phyloP scores from a whole-genome alignment of 2,329 filamentous ascomycete genomes.

The Ceratocystis destructans region DNA sequence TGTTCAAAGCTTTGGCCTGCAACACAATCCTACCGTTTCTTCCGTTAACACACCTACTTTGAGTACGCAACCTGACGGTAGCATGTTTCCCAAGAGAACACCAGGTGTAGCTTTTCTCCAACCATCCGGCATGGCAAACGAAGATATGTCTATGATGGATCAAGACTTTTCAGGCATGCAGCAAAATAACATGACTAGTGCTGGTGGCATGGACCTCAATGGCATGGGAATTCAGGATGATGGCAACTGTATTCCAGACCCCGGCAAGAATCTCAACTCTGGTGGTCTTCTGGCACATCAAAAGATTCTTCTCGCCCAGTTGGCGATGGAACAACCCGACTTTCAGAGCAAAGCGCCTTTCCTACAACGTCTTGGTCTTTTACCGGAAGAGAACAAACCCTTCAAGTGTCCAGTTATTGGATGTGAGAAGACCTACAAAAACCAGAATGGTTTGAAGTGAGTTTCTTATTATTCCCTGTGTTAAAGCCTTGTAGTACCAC shows the following conservation, averaged over 20 bases:
- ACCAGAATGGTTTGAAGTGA: constrained; percentile 96
- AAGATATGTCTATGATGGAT: constrained; percentile 42
- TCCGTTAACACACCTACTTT: constrained; percentile 93
- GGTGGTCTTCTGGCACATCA: constrained; percentile 40
- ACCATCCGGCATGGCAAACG: constrained; percentile 33
- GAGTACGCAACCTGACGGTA: constrained; percentile 58
- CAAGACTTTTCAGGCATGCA: constrained; percentile 52
- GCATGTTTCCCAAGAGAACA: constrained; percentile 43
- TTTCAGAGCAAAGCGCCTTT: constrained; percentile 49
- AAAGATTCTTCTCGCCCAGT: constrained; percentile 51
- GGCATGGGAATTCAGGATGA: constrained; percentile 25
- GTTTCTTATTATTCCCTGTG: constrained; percentile 22
- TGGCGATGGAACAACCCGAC: constrained; percentile 62
- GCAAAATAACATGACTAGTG: constrained; percentile 31
- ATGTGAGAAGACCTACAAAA: constrained; percentile 99
- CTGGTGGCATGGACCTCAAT: constrained; percentile 27
- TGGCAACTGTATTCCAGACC: constrained; percentile 69
- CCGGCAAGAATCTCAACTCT: constrained; percentile 61
- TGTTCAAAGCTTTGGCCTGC: constrained; percentile 60
- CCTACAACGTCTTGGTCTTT: constrained; percentile 44
- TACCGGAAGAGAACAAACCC: constrained; percentile 87
- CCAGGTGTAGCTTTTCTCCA: constrained; percentile 16
- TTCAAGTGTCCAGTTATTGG: constrained; percentile 97
- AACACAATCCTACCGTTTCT: constrained; percentile 91
- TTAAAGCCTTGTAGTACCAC: not conserved